Evolutionary conservation across 2,329 filamentous ascomycete species (phyloP).

Genomic region (Colletotrichum trifolii): DNA sequence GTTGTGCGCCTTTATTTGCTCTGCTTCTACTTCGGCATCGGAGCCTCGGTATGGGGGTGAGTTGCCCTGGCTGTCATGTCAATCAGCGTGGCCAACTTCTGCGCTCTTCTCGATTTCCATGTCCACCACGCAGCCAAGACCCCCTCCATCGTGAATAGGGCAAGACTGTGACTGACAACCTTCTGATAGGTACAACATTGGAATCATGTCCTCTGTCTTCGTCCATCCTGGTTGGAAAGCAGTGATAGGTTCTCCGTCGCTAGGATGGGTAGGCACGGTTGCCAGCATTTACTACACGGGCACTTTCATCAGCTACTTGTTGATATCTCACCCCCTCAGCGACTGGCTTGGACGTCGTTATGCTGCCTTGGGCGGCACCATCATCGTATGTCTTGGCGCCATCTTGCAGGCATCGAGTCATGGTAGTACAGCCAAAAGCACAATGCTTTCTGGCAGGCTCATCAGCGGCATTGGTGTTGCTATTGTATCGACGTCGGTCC

Average conservation of each 20-base stretch:
- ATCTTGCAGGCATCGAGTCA: conserved; percentile 58
- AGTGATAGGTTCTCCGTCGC: conserved; percentile 54
- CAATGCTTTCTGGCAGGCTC: conserved; percentile 63
- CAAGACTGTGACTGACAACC: not conserved
- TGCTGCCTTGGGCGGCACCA: conserved; percentile 60
- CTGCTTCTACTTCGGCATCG: conserved; percentile 65
- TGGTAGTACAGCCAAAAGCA: conserved; percentile 53
- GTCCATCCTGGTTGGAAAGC: conserved; percentile 65
- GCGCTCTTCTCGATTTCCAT: not conserved
- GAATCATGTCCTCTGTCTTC: conserved; percentile 66
- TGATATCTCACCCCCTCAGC: conserved; percentile 62
- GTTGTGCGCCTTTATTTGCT: conserved; percentile 56
- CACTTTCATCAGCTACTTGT: conserved; percentile 65
- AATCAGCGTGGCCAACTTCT: too few species aligned
- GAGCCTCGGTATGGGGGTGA: conserved; percentile 67
- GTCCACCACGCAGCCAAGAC: too few species aligned
- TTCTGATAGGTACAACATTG: conserved; percentile 64
- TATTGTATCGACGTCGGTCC: conserved; percentile 66
- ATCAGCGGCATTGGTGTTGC: conserved; percentile 65
- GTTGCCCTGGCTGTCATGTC: conserved; percentile 22
- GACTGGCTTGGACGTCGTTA: conserved; percentile 63
- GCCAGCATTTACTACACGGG: conserved; percentile 69
- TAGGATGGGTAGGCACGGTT: conserved; percentile 58
- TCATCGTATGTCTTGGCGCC: conserved; percentile 59
- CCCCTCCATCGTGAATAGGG: too few species aligned